These are phyloP conservation scores for Linum lewisii DNA, from an alignment of 345 rosid species.

Conservation along the genomic window DNA sequence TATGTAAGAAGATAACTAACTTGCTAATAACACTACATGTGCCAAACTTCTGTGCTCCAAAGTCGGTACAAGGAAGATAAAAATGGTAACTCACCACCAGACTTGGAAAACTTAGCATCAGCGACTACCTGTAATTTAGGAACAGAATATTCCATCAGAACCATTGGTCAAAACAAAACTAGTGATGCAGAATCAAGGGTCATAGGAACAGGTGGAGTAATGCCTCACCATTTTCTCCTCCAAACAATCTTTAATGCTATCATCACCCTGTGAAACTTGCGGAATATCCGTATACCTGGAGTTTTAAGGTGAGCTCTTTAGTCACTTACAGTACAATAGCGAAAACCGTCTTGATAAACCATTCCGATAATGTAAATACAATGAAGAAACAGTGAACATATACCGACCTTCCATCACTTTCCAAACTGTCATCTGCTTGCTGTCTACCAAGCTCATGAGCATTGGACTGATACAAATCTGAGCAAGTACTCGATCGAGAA, in stretches of 20 bases:
- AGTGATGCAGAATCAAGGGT: not conserved
- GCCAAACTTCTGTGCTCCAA: not conserved
- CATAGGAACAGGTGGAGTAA: slow-evolving; percentile 7
- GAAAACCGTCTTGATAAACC: not conserved
- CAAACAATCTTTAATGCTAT: slow-evolving; percentile 17
- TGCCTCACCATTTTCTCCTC: slow-evolving; percentile 35
- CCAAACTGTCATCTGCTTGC: slow-evolving; percentile 32
- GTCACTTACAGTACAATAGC: slow-evolving; percentile 4
- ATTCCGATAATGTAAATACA: not conserved
- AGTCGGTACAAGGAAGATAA: not conserved
- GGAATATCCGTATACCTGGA: slow-evolving; percentile 34
- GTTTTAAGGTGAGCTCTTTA: slow-evolving; percentile 5
- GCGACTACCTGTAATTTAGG: slow-evolving; percentile 27
- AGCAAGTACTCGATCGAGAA: slow-evolving; percentile 27
- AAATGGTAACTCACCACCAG: slow-evolving; percentile 20
- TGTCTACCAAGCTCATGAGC: slow-evolving; percentile 33
- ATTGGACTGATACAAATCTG: slow-evolving; percentile 26
- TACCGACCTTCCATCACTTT: slow-evolving; percentile 47
- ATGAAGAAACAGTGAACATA: not conserved
- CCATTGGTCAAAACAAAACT: not conserved
- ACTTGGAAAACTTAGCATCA: slow-evolving; percentile 22
- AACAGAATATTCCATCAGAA: slow-evolving; percentile 1
- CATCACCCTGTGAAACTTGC: slow-evolving; percentile 24
- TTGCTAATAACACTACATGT: not conserved
- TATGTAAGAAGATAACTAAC: not conserved